A percentile compares a stretch with the other conserved stretches of the same genome.
Evolutionary conservation across 495 filamentous ascomycete genomes (phyloP).

Genomic region (Zalerion maritima): DNA sequence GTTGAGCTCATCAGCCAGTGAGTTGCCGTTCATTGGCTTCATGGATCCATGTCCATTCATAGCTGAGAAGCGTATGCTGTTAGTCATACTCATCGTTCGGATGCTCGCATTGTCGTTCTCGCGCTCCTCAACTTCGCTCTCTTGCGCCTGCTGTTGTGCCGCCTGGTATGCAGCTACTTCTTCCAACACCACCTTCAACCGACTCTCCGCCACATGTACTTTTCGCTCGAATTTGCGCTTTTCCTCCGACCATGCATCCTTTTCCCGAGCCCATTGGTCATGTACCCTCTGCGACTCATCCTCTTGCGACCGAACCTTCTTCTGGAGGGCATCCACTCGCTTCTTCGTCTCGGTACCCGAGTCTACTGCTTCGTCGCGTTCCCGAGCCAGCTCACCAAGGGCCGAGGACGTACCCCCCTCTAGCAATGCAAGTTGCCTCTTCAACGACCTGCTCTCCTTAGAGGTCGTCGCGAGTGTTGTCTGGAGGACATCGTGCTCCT

Average conservation of each 20-base stretch:
- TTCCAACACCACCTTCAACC: slow-evolving; percentile 67
- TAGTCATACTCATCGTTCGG: slow-evolving; percentile 61
- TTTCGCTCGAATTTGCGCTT: slow-evolving; percentile 68
- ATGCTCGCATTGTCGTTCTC: slow-evolving; percentile 68
- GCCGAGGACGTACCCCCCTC: slow-evolving; percentile 81
- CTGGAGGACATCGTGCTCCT: slow-evolving; percentile 58
- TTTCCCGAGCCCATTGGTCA: slow-evolving; percentile 65
- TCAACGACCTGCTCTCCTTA: slow-evolving; percentile 66
- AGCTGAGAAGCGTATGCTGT: slow-evolving; percentile 58
- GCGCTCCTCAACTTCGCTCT: slow-evolving; percentile 40
- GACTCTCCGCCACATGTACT: slow-evolving; percentile 72
- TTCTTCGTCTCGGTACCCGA: slow-evolving; percentile 56
- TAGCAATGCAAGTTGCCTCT: slow-evolving; percentile 68
- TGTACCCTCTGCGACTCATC: slow-evolving; percentile 68
- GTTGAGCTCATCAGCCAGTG: slow-evolving; percentile 78
- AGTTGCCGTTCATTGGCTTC: slow-evolving; percentile 53
- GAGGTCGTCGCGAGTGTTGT: slow-evolving; percentile 42
- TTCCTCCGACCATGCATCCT: slow-evolving; percentile 67
- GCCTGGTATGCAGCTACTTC: slow-evolving; percentile 69
- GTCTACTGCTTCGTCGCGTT: slow-evolving; percentile 74
- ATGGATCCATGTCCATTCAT: slow-evolving; percentile 37
- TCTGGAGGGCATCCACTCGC: slow-evolving; percentile 65
- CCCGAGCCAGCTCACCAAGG: slow-evolving; percentile 63
- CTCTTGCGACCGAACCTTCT: slow-evolving; percentile 64
- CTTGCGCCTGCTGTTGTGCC: slow-evolving; percentile 29